A percentile compares a stretch with the other conserved stretches of the same genome.
Conservation (phyloP, 208 protist species). For the Lotmaria passim region DNA sequence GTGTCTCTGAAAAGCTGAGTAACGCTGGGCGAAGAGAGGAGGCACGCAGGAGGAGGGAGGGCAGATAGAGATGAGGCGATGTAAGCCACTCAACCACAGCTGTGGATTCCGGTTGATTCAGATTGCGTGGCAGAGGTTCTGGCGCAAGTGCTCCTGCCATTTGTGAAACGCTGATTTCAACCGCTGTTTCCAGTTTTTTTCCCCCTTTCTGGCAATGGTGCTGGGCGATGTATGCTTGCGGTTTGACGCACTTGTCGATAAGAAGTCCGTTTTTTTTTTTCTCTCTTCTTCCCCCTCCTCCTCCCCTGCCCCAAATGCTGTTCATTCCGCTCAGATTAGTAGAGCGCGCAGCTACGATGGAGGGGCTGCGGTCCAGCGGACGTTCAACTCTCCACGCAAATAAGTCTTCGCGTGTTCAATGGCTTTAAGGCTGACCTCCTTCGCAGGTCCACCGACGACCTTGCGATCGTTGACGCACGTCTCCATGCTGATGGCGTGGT, state of each 20-base stretch:
- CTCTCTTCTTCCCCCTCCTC: too few relatives aligned
- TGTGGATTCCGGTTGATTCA: too few relatives aligned
- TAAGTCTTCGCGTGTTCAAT: constrained; percentile 26
- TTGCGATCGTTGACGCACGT: constrained; percentile 44
- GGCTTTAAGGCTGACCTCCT: constrained; percentile 28
- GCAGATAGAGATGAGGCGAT: not conserved
- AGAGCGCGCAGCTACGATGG: too few relatives aligned
- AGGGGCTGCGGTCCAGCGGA: not conserved
- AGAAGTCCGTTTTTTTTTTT: too few relatives aligned
- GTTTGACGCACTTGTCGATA: too few relatives aligned
- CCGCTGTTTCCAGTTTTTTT: not conserved
- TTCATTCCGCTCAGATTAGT: too few relatives aligned
- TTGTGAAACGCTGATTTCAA: not conserved
- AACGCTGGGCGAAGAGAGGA: not conserved
- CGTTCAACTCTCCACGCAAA: constrained; percentile 10
- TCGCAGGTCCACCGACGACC: constrained; percentile 34
- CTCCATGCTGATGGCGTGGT: constrained; percentile 43
- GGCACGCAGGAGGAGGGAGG: not conserved
- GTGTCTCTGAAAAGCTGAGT: not conserved
- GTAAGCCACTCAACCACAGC: too few relatives aligned
- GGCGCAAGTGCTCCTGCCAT: constrained; percentile 1
- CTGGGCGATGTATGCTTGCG: too few relatives aligned
- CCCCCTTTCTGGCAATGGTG: too few relatives aligned
- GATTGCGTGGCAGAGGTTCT: constrained; percentile 3
- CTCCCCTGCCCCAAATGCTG: too few relatives aligned